These are phyloP conservation scores for Colletotrichum eremochloae DNA, from an alignment of 2,329 filamentous ascomycete genomes.

Conservation along the genomic window DNA sequence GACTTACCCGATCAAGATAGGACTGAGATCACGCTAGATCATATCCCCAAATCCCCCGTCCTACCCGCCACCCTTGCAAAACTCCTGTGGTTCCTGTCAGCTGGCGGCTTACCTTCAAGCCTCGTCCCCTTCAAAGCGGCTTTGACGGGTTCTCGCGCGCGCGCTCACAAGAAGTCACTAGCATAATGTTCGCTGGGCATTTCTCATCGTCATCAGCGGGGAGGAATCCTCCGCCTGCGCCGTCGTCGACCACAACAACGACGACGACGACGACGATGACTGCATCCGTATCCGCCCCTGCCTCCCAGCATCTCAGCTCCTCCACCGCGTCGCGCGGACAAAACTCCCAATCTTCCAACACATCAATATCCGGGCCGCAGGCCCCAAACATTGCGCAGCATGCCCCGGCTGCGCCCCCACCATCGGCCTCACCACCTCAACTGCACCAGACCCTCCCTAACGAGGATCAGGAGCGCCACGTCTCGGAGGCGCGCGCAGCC, in stretches of 20 bases:
- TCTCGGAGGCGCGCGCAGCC: conserved; percentile 69
- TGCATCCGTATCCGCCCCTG: background rate
- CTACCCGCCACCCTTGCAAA: conserved; percentile 12
- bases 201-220: conserved; percentile 29
- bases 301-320: conserved; percentile 29
- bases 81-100: background rate
- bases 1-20: conserved; percentile 34
- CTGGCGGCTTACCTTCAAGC: background rate
- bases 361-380: conserved; percentile 37
- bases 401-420: conserved; percentile 2
- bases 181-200: conserved; percentile 34
- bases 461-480: conserved; percentile 59
- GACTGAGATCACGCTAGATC: conserved; percentile 1
- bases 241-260: conserved; percentile 28
- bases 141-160: background rate
- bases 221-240: conserved; percentile 15
- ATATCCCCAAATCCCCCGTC: background rate
- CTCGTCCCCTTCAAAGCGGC: background rate
- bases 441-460: conserved; percentile 57
- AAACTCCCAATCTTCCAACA: conserved; percentile 32
- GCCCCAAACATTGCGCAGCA: conserved; percentile 15
- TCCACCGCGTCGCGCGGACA: conserved; percentile 39
- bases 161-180: background rate
- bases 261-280: conserved; percentile 16
- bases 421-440: conserved; percentile 7